Conservation (phyloP, 108 stramenopile species). For the Pseudonitzschia multiseries region DNA sequence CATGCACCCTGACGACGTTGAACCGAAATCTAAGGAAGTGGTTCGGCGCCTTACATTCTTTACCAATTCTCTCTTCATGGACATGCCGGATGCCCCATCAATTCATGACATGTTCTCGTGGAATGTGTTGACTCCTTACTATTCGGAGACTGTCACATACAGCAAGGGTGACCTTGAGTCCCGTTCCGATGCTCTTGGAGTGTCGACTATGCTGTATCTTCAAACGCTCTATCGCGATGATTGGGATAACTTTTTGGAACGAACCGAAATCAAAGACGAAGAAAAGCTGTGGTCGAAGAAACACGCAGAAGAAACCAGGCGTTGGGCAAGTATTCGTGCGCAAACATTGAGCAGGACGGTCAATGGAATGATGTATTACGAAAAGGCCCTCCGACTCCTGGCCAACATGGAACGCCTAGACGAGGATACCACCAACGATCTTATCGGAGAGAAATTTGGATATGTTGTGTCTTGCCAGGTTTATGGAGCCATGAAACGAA, state of each 20-base stretch:
- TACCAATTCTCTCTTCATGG: constrained; percentile 98
- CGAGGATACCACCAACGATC: constrained; percentile 86
- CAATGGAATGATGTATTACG: constrained; percentile 98
- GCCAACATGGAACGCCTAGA: constrained; percentile 92
- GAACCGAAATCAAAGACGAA: constrained; percentile 80
- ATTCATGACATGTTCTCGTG: constrained; percentile 95
- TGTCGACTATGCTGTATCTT: constrained; percentile 93
- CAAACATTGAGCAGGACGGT: constrained; percentile 96
- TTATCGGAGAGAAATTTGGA: constrained; percentile 94
- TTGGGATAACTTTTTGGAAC: constrained; percentile 95
- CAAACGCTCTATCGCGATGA: constrained; percentile 94
- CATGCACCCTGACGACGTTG: constrained; percentile 91
- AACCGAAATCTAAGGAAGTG: constrained; percentile 94
- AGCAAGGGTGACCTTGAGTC: constrained; percentile 89
- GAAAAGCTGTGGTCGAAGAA: constrained; percentile 92
- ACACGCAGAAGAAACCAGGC: constrained; percentile 82
- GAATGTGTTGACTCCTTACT: constrained; percentile 97
- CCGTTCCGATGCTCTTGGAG: constrained; percentile 89
- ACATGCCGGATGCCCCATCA: constrained; percentile 95
- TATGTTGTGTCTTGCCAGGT: constrained; percentile 97
- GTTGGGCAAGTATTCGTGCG: constrained; percentile 96
- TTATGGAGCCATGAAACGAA: constrained; percentile 93
- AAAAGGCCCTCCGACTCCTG: constrained; percentile 93
- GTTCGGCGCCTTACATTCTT: constrained; percentile 95
- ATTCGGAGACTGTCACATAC: constrained; percentile 95